A percentile compares a stretch with the other conserved stretches of the same genome.
Evolutionary conservation across 352 stramenopile genomes (phyloP).

Genomic region (Pythium insidiosum): DNA sequence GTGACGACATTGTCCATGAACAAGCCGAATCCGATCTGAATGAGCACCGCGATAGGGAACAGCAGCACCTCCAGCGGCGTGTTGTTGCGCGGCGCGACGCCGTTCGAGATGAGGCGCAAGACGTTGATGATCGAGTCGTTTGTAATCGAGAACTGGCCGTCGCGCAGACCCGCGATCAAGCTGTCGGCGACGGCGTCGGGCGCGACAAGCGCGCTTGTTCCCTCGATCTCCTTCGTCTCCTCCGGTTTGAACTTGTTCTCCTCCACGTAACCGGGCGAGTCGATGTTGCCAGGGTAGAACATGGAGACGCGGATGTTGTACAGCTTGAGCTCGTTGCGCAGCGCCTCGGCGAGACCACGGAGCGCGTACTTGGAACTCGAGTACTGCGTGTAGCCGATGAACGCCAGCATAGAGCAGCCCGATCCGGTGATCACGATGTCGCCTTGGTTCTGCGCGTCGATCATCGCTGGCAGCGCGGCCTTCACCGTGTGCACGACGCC

Average conservation of each 20-base stretch:
- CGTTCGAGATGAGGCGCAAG: conserved; percentile 63
- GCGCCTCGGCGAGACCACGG: conserved; percentile 64
- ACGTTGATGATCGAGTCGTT: conserved; percentile 76
- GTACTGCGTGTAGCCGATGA: conserved; percentile 81
- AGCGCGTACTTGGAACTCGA: conserved; percentile 76
- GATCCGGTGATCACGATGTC: conserved; percentile 72
- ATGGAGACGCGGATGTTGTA: conserved; percentile 67
- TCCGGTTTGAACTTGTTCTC: conserved; percentile 70
- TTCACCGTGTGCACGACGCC: conserved; percentile 72
- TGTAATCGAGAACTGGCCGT: conserved; percentile 74
- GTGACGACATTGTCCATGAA: conserved; percentile 79
- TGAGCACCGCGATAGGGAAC: conserved; percentile 45
- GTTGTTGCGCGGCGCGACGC: conserved; percentile 64
- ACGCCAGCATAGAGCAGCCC: conserved; percentile 59
- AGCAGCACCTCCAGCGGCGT: conserved; percentile 62
- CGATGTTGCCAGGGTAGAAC: conserved; percentile 81
- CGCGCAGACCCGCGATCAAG: conserved; percentile 50
- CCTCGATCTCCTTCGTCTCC: conserved; percentile 73
- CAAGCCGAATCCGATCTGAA: conserved; percentile 67
- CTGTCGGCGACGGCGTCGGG: conserved; percentile 59
- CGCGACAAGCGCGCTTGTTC: conserved; percentile 30
- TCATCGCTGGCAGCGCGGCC: conserved; percentile 72
- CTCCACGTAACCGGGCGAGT: conserved; percentile 63
- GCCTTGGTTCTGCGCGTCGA: conserved; percentile 41
- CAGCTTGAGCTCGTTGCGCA: conserved; percentile 71